These are phyloP conservation scores for Vicia villosa DNA, from an alignment of 306 rosid species.

Conservation along the genomic window DNA sequence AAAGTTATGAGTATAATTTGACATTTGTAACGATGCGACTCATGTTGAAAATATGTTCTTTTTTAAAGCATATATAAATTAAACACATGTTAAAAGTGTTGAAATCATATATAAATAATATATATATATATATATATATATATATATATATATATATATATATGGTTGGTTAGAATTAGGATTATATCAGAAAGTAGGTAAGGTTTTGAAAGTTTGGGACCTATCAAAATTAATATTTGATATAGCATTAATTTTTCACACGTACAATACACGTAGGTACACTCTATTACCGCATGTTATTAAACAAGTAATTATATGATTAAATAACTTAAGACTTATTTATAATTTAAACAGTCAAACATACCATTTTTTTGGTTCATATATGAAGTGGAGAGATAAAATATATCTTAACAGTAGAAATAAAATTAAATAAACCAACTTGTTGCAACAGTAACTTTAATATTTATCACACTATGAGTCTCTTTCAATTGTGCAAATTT, in stretches of 20 bases:
- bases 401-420: neutral
- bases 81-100: constrained; percentile 2
- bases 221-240: neutral
- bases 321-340: neutral
- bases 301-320: neutral
- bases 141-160: no score
- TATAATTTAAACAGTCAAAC: neutral
- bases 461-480: neutral
- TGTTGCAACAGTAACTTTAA: no score
- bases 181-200: neutral
- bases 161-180: neutral
- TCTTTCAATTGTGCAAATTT: neutral
- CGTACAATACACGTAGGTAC: neutral
- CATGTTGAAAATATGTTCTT: neutral
- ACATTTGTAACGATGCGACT: neutral
- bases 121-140: no score
- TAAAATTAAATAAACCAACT: neutral
- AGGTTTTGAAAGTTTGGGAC: neutral
- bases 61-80: neutral
- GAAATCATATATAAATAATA: neutral
- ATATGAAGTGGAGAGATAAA: neutral
- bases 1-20: neutral
- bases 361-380: neutral
- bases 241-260: neutral
- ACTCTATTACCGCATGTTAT: neutral